Percentiles rank a stretch among this genome's conserved stretches.
phyloP scores from a whole-genome alignment of 208 protist species.

The Acanthamoeba lugdunensis region DNA sequence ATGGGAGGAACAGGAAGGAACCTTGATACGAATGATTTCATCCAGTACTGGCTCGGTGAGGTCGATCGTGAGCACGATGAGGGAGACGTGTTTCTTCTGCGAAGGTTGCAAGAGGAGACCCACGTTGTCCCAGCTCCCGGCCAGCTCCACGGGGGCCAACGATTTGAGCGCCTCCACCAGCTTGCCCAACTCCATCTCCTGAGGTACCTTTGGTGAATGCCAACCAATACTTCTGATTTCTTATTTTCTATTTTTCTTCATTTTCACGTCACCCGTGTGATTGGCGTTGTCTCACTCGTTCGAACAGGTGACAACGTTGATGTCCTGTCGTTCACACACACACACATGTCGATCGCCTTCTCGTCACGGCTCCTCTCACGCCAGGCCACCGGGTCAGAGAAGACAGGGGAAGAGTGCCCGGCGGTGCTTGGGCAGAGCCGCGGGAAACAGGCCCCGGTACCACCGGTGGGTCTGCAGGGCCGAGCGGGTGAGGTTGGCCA shows the following conservation, averaged over 20 bases:
- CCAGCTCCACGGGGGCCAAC: slow-evolving; percentile 67
- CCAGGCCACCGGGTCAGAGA: background rate
- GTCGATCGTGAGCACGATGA: slow-evolving; percentile 76
- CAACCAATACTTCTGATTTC: no score
- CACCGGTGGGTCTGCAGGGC: slow-evolving; percentile 6
- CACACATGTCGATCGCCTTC: no score
- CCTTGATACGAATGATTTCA: slow-evolving; percentile 66
- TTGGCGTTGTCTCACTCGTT: no score
- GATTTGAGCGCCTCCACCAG: slow-evolving; percentile 24
- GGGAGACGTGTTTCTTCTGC: background rate
- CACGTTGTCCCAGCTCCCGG: slow-evolving; percentile 80
- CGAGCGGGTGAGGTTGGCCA: slow-evolving; percentile 2
- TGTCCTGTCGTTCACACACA: no score
- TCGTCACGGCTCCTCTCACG: no score
- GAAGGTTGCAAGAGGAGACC: slow-evolving; percentile 57
- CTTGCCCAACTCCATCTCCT: background rate
- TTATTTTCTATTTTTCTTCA: no score
- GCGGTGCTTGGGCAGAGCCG: background rate
- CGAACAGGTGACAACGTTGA: no score
- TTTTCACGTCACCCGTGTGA: no score
- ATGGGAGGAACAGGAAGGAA: background rate
- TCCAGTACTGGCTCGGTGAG: slow-evolving; percentile 78
- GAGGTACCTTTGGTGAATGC: no score
- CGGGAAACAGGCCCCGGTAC: background rate
- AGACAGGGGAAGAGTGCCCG: background rate